Percentiles rank a stretch among this genome's conserved stretches.
Evolutionary conservation across 345 rosid genomes (phyloP).

Genomic region (Ricinus communis): DNA sequence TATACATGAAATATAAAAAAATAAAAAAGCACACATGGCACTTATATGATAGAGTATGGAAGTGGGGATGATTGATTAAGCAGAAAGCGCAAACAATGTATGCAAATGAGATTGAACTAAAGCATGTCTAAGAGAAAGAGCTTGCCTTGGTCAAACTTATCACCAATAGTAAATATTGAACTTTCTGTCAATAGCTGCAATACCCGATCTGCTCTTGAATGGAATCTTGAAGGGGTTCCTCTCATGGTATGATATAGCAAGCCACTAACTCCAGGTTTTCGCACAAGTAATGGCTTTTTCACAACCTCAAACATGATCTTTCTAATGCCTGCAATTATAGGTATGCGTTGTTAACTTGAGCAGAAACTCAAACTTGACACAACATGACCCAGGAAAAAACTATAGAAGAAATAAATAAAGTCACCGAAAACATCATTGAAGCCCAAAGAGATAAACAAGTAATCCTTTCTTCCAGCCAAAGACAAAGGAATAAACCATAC

Average conservation of each 20-base stretch:
- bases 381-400: neutral
- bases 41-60: slow-evolving; percentile 3
- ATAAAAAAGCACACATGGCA: neutral
- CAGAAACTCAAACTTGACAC: slow-evolving; percentile 8
- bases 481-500: too few relatives aligned
- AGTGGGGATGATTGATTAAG: neutral
- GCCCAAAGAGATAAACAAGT: neutral
- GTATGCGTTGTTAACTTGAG: neutral
- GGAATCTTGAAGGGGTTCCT: slow-evolving; percentile 56
- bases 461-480: too few relatives aligned
- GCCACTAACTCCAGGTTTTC: slow-evolving; percentile 61
- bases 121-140: slow-evolving; percentile 13
- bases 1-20: neutral
- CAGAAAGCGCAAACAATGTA: neutral
- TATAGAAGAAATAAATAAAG: neutral
- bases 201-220: slow-evolving; percentile 62
- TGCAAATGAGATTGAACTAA: neutral
- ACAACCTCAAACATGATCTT: slow-evolving; percentile 65
- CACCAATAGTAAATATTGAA: slow-evolving; percentile 49
- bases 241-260: slow-evolving; percentile 66
- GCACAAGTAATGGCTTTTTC: slow-evolving; percentile 42
- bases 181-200: slow-evolving; percentile 50
- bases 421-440: neutral
- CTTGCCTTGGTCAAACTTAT: slow-evolving; percentile 60
- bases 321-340: slow-evolving; percentile 50